phyloP scores from a whole-genome alignment of 768 basidiomycete species.

The Galerina marginata region DNA sequence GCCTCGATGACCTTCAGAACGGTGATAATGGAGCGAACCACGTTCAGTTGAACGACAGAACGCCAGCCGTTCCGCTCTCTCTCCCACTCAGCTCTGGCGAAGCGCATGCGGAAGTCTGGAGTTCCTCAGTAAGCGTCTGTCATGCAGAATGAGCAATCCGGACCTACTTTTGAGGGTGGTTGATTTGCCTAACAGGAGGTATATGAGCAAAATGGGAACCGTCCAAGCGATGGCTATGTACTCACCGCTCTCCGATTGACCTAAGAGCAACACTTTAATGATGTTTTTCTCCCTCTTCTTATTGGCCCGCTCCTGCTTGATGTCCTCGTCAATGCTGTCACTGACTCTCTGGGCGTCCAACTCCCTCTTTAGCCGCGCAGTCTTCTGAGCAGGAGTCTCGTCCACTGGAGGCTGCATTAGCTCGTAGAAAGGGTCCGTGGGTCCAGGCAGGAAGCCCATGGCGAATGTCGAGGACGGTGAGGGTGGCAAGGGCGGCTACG shows the following conservation, averaged over 20 bases:
- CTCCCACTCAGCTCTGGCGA: slow-evolving; percentile 65
- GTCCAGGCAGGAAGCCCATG: slow-evolving; percentile 42
- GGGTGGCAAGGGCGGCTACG: neutral
- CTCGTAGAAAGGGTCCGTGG: slow-evolving; percentile 50
- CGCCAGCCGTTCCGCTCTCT: slow-evolving; percentile 78
- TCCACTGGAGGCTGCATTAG: slow-evolving; percentile 54
- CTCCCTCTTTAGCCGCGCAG: slow-evolving; percentile 51
- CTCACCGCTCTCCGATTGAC: slow-evolving; percentile 71
- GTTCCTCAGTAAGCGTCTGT: neutral
- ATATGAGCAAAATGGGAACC: slow-evolving; percentile 3
- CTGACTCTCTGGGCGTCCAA: slow-evolving; percentile 51
- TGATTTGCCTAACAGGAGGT: slow-evolving; percentile 58
- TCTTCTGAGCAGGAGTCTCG: slow-evolving; percentile 57
- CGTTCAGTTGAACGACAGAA: slow-evolving; percentile 78
- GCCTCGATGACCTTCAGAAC: slow-evolving; percentile 67
- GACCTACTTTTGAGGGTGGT: slow-evolving; percentile 68
- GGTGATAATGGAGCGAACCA: slow-evolving; percentile 71
- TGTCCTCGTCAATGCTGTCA: slow-evolving; percentile 65
- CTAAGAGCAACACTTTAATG: slow-evolving; percentile 65
- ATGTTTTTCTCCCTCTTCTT: slow-evolving; percentile 50
- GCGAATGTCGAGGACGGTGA: slow-evolving; percentile 19
- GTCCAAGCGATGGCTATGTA: slow-evolving; percentile 13
- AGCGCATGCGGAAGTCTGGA: slow-evolving; percentile 76
- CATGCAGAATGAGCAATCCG: slow-evolving; percentile 3
- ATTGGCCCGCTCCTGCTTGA: slow-evolving; percentile 55